These are phyloP conservation scores for Eruca vesicaria DNA, from an alignment of 441 rosid species.

Conservation along the genomic window DNA sequence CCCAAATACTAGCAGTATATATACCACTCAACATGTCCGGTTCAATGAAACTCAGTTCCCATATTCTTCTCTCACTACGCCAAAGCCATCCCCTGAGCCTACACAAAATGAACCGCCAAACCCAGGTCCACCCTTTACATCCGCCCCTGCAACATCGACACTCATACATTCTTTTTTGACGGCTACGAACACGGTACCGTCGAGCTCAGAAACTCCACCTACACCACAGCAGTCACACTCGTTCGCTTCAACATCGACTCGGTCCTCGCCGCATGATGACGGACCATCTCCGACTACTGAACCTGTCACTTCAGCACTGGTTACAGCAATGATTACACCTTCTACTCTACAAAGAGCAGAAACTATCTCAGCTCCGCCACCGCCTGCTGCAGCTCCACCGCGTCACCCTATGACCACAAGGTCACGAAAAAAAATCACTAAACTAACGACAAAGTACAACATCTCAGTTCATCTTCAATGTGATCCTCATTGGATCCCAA, in stretches of 20 bases:
- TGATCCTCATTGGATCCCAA: neutral
- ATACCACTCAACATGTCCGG: neutral
- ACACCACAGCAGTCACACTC: neutral
- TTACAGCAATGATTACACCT: too few relatives aligned
- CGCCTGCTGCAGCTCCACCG: neutral
- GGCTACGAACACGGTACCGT: neutral
- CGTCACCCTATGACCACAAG: neutral
- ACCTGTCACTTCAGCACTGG: too few relatives aligned
- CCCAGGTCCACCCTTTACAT: neutral
- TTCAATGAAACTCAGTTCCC: neutral
- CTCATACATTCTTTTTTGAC: neutral
- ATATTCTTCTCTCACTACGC: neutral
- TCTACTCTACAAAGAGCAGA: too few relatives aligned
- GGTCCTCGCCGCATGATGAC: too few relatives aligned
- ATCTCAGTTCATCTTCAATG: neutral
- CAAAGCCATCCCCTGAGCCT: neutral
- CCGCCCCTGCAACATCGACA: neutral
- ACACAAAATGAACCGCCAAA: neutral
- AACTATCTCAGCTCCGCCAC: neutral
- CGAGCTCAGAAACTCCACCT: neutral
- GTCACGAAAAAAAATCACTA: neutral
- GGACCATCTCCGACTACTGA: too few relatives aligned
- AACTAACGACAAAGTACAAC: neutral
- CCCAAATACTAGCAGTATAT: neutral
- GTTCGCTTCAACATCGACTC: neutral